phyloP scores from a whole-genome alignment of 768 basidiomycete species.

The Lactarius sp. region DNA sequence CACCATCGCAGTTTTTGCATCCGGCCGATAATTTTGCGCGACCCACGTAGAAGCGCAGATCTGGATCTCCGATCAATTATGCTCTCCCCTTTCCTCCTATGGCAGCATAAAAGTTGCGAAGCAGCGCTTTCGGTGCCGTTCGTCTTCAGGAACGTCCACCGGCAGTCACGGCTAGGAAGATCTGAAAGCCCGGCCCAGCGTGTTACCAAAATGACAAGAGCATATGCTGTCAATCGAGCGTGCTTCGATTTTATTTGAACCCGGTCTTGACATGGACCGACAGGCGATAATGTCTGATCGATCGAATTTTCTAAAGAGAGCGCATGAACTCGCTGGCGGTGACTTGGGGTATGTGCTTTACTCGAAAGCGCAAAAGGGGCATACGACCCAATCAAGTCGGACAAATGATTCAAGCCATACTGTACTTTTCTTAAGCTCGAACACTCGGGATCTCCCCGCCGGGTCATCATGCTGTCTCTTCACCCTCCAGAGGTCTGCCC shows the following conservation, averaged over 20 bases:
- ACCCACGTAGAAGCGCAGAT: not conserved
- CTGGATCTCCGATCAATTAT: not conserved
- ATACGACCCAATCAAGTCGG: too few relatives aligned
- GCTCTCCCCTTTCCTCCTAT: not conserved
- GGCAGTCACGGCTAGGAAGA: not conserved
- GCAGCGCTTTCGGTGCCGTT: not conserved
- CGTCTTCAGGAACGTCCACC: not conserved
- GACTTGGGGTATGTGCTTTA: too few relatives aligned
- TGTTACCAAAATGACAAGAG: not conserved
- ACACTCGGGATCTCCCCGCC: not conserved
- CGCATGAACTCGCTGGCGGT: too few relatives aligned
- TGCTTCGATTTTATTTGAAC: not conserved
- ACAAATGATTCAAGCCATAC: too few relatives aligned
- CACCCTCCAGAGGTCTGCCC: constrained; percentile 11
- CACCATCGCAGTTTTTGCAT: too few relatives aligned
- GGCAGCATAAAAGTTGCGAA: not conserved
- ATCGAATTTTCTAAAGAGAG: too few relatives aligned
- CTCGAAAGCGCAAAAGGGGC: too few relatives aligned
- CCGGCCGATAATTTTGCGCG: too few relatives aligned
- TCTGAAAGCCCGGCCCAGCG: not conserved
- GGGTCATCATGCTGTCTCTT: constrained; percentile 5
- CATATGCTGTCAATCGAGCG: not conserved
- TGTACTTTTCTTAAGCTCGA: not conserved
- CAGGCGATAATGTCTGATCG: too few relatives aligned
- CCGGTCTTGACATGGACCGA: not conserved